Evolutionary conservation across 2,329 filamentous ascomycete genomes (phyloP), one percentile per base, ranked within the genome.

Genomic region (Alternaria postmessia): DNA sequence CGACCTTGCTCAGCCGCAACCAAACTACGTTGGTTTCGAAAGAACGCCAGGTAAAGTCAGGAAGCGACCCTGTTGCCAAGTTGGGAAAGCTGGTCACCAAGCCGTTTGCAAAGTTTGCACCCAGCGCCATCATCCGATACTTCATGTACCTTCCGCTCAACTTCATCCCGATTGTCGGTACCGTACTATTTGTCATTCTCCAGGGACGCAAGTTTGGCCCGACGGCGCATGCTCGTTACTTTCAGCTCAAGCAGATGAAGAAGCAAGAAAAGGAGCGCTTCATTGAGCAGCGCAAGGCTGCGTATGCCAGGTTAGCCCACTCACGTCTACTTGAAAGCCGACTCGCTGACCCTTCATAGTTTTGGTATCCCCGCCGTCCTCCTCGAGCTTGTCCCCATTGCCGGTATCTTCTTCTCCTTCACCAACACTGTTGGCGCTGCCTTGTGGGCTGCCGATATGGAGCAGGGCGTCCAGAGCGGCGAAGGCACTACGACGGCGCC

Each of bases 401-500:
- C 85, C 7, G 94, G 91, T 6, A 90, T 97, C 54, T 85, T 94
- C 62, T 96, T 97, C 73, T 86, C 91, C 0, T 97, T 96, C 77
- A 97, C 93, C 16, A 97, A 97, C 77, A 91, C 92, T 1, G 93
- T 96, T 59, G 94, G 93, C 7, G 94, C 94, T 54, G 94, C 94
- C 7, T 81, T 98, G n/a, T 97, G 93, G 93, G 94, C 94, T 41
- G 91, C 92, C 18, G 93, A 96, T 77, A 87, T 96, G 59, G 93
- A 96, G 77, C 59, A 75, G 55, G 59, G 62, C 8, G 63, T 62
- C 34, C 49, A 61, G 7, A 64, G 58, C 32, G 61, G 67, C 5
- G 63, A 55, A 12, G 44, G 66, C 24, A 66, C 65, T 56, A 75
- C 71, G 2, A 79, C 76, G 3, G 76, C 77, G 1, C 76, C 76